Evolutionary conservation across 352 stramenopile species (phyloP), one percentile per base, ranked within the genome.

Genomic region (Phytophthora tubulina): DNA sequence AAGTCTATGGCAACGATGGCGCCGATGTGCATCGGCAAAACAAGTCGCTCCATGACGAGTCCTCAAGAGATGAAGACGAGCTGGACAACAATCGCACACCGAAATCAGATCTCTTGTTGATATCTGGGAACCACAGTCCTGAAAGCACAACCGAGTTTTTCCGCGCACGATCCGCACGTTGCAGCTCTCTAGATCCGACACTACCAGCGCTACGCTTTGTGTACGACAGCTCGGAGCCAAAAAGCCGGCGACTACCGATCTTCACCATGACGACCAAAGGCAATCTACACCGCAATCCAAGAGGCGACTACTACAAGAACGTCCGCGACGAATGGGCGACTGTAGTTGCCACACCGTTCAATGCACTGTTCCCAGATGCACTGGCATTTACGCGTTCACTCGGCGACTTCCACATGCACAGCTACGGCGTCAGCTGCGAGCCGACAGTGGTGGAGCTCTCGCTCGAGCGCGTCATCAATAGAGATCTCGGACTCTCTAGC

Each of bases 271-370:
- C 46, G 4, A 71, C 42, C 42, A 61, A 70, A 10, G 80, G 83
- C 7, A 70, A 86, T 5, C n/a, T 92, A 11, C 57, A 61, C 7
- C 76, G 66, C 14, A 84, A 85, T 27, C 45, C 48, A 21, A 62
- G 73, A 21, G 88, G 89, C 42, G 81, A 87, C 51, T 97, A 97
- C 73, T 94, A 85, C 70, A 97, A 97, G 75, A 97, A 97, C 70
- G 90, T 97, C n/a, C 83, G 92, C 35, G 85, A 97, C n/a, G 91
- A 97, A 70, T 97, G 90, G 90, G 92, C 91, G 1, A 94, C 87
- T 15, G 80, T 97, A 4, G 88, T 96, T 27, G 80, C 83, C 6
- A 95, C 91, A 6, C 91, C 92, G 1, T 53, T 75, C 1, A 79
- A 80, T 6, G 81, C 88, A 5, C 67, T 79, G 6, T 97, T 90